These are phyloP conservation scores for Ophiostoma sp. DNA, from an alignment of 2,329 filamentous ascomycete genomes.

Conservation along the genomic window DNA sequence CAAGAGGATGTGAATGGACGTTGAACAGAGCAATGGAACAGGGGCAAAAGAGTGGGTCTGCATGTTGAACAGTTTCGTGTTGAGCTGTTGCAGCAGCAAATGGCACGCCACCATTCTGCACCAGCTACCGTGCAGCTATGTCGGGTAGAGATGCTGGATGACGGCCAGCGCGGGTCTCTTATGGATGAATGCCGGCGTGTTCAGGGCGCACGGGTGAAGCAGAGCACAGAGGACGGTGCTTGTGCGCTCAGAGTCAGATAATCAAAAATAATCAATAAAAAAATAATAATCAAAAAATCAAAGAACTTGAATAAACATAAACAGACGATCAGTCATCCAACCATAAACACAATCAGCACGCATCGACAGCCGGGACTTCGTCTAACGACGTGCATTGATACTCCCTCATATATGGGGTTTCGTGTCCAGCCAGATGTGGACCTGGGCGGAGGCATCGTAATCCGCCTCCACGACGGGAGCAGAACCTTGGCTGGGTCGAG, in stretches of 20 bases:
- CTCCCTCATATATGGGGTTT: conserved; percentile 6
- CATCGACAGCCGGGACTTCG: background rate
- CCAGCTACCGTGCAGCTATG: background rate
- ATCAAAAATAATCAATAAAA: too few relatives aligned
- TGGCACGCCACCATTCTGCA: conserved; percentile 3
- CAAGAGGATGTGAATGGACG: background rate
- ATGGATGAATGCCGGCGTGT: too few relatives aligned
- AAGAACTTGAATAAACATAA: too few relatives aligned
- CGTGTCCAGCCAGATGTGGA: conserved; percentile 4
- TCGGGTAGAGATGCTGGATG: too few relatives aligned
- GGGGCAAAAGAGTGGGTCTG: background rate
- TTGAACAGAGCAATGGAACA: background rate
- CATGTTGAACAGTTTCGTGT: conserved; percentile 6
- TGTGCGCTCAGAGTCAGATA: too few relatives aligned
- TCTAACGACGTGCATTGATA: conserved; percentile 9
- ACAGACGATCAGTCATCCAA: background rate
- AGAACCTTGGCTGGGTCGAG: too few relatives aligned
- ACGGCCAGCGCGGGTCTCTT: too few relatives aligned
- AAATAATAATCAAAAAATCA: too few relatives aligned
- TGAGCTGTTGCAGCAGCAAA: conserved; percentile 2
- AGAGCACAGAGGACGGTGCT: too few relatives aligned
- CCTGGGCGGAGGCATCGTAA: background rate
- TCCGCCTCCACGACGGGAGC: too few relatives aligned
- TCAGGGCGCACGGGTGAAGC: too few relatives aligned
- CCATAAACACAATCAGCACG: background rate